Percentiles rank a stretch among this genome's conserved stretches.
phyloP scores from a whole-genome alignment of 2,329 filamentous ascomycete genomes.

The Botryotinia narcissicola region DNA sequence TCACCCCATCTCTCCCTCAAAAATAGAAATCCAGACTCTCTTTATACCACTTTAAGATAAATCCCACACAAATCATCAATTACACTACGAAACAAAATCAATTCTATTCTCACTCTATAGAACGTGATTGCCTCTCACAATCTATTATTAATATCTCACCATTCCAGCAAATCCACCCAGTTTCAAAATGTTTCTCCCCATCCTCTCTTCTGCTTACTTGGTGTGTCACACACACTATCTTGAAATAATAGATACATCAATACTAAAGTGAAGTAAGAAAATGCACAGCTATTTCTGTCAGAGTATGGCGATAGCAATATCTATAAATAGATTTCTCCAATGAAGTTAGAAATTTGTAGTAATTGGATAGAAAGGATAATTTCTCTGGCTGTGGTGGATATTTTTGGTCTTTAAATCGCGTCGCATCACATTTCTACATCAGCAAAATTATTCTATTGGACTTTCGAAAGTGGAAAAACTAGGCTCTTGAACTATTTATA shows the following conservation, averaged over 20 bases:
- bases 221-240: neutral
- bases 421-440: neutral
- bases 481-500: neutral
- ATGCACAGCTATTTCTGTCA: neutral
- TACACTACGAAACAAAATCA: too few species aligned
- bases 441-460: neutral
- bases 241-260: neutral
- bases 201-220: neutral
- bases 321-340: accelerated
- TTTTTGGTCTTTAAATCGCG: neutral
- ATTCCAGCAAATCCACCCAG: accelerated
- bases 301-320: neutral
- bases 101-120: neutral
- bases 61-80: neutral
- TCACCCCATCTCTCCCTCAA: accelerated
- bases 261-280: neutral
- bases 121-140: neutral
- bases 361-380: accelerated
- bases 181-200: neutral
- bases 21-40: accelerated
- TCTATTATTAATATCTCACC: neutral
- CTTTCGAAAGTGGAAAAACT: too few species aligned
- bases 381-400: neutral
- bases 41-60: neutral
- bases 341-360: accelerated